These are phyloP conservation scores for Candida ulmi DNA, from an alignment of 805 yeast genomes.

Conservation along the genomic window DNA sequence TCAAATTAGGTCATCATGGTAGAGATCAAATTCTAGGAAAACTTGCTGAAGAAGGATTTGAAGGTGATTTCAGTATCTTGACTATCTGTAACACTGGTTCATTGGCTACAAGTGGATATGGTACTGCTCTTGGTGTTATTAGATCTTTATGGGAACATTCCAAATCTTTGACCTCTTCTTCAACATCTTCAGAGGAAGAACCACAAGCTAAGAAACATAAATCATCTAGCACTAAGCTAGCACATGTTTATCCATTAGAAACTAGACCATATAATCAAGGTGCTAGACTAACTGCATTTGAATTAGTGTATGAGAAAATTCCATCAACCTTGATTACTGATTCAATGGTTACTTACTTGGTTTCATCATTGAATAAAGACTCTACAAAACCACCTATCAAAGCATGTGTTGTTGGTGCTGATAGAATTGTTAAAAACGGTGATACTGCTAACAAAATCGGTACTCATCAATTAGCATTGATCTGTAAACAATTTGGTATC, in stretches of 20 bases:
- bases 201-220: conserved; percentile 23
- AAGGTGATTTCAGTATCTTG: conserved; percentile 70
- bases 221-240: conserved; percentile 38
- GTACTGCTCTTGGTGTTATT: conserved; percentile 92
- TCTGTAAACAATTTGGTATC: conserved; percentile 57
- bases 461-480: conserved; percentile 81
- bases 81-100: conserved; percentile 97
- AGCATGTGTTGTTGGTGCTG: conserved; percentile 84
- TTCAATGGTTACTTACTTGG: conserved; percentile 80
- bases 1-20: conserved; percentile 76
- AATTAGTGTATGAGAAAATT: conserved; percentile 75
- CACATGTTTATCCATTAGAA: conserved; percentile 81
- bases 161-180: conserved; percentile 8
- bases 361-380: conserved; percentile 35
- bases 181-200: conserved; percentile 18
- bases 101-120: conserved; percentile 94
- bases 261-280: conserved; percentile 98
- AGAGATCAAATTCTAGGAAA: conserved; percentile 52
- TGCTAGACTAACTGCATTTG: conserved; percentile 87
- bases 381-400: conserved; percentile 57
- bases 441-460: conserved; percentile 97
- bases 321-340: conserved; percentile 90
- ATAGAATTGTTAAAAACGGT: conserved; percentile 87
- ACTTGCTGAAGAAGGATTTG: conserved; percentile 41
- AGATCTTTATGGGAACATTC: conserved; percentile 58